phyloP scores from a whole-genome alignment of 331 rosid species.

The Quercus tomentella region DNA sequence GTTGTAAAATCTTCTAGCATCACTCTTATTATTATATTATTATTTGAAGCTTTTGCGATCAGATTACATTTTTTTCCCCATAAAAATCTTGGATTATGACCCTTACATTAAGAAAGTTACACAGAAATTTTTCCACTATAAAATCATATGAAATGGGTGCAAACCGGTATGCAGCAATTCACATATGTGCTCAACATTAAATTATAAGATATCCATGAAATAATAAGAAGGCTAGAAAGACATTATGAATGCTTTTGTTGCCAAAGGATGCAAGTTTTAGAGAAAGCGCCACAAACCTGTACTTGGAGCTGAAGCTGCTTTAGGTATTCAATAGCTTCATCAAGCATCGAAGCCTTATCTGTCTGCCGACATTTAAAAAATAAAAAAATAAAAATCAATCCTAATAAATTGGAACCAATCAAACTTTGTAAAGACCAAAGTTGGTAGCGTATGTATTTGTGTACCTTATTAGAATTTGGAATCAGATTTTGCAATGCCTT shows the following conservation, averaged over 20 bases:
- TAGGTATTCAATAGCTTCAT: constrained; percentile 89
- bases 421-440: not conserved
- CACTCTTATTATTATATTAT: no score
- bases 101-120: not conserved
- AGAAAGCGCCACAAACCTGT: constrained; percentile 46
- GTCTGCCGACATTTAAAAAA: constrained; percentile 50
- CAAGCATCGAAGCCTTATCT: constrained; percentile 93
- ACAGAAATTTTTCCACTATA: not conserved
- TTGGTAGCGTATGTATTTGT: not conserved
- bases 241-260: not conserved
- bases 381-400: constrained; percentile 1
- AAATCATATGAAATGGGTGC: not conserved
- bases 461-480: constrained; percentile 87
- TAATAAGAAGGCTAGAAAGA: not conserved
- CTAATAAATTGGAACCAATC: not conserved
- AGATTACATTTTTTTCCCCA: not conserved
- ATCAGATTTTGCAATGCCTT: constrained; percentile 87
- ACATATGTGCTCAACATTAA: not conserved
- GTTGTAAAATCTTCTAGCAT: no score
- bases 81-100: not conserved
- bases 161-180: not conserved
- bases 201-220: not conserved
- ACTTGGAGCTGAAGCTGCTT: constrained; percentile 98
- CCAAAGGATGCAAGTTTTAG: constrained; percentile 7
- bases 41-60: not conserved